Percentiles rank a stretch among this genome's conserved stretches.
Conservation (phyloP, 2,329 filamentous ascomycete genomes). For the Capronia americana region DNA sequence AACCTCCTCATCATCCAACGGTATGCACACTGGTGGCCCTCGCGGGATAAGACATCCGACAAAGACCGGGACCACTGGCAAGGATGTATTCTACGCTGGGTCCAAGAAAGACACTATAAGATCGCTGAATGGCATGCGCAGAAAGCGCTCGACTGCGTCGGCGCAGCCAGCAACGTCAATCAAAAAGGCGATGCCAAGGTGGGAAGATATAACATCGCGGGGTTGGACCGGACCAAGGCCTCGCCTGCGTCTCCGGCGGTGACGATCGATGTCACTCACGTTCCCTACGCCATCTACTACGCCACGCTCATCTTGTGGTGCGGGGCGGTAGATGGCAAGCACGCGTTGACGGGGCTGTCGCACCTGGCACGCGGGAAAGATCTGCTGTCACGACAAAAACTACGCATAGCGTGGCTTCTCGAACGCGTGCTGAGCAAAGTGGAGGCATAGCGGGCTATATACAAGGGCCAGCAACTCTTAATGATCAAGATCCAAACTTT, state of each 20-base stretch:
- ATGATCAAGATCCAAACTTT: no score
- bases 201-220: background rate
- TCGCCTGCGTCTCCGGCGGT: slow-evolving; percentile 10
- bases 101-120: slow-evolving; percentile 20
- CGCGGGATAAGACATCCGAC: slow-evolving; percentile 18
- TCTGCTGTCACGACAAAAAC: no score
- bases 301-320: slow-evolving; percentile 28
- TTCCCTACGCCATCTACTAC: slow-evolving; percentile 28
- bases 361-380: no score
- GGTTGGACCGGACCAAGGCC: slow-evolving; percentile 14
- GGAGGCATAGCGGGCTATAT: no score
- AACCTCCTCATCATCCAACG: slow-evolving; percentile 28
- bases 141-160: slow-evolving; percentile 14
- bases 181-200: background rate
- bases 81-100: slow-evolving; percentile 19
- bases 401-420: no score
- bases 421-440: no score
- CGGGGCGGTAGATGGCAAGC: background rate
- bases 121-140: slow-evolving; percentile 29
- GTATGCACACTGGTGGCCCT: slow-evolving; percentile 21
- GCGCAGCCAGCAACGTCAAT: slow-evolving; percentile 2
- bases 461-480: no score
- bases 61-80: slow-evolving; percentile 14
- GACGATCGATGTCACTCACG: background rate
- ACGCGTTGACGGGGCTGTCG: no score